Evolutionary conservation across 805 yeast species (phyloP).

Genomic region (Candida hungchunana): DNA sequence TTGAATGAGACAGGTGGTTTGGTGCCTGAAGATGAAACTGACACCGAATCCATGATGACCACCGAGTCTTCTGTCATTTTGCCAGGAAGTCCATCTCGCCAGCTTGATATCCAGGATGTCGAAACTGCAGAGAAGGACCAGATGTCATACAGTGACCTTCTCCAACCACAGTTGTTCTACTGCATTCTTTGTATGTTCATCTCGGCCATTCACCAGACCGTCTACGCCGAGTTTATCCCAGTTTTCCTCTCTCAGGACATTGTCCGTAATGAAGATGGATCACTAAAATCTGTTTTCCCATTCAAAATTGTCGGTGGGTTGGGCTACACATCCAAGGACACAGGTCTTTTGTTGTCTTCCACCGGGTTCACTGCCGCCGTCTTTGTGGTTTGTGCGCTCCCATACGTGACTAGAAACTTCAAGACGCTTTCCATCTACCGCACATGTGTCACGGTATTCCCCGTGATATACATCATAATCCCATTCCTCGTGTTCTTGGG

Average conservation of each 20-base stretch:
- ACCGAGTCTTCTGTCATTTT: too few species aligned
- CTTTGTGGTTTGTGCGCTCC: conserved; percentile 16
- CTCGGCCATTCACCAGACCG: conserved; percentile 11
- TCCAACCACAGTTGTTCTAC: conserved; percentile 10
- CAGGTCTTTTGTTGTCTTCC: conserved; percentile 20
- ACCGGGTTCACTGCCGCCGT: conserved; percentile 21
- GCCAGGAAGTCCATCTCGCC: too few species aligned
- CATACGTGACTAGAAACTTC: conserved; percentile 21
- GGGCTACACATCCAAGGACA: conserved; percentile 18
- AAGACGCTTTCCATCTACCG: conserved; percentile 20
- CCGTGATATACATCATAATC: conserved; percentile 14
- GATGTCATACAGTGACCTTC: conserved; percentile 11
- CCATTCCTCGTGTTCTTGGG: conserved; percentile 21
- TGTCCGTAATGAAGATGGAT: conserved; percentile 12
- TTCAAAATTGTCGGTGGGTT: conserved; percentile 21
- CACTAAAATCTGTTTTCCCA: conserved; percentile 16
- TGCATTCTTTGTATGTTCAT: conserved; percentile 11
- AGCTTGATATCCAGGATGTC: background rate
- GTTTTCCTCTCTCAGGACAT: conserved; percentile 16
- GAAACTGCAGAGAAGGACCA: conserved; percentile 5
- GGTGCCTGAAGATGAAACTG: background rate
- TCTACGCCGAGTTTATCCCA: conserved; percentile 15
- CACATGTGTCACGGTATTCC: conserved; percentile 14
- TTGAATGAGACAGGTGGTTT: conserved; percentile 3
- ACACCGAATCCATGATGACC: too few species aligned